A percentile compares a stretch with the other conserved stretches of the same genome.
phyloP scores from a whole-genome alignment of 2,329 filamentous ascomycete genomes.

The Pseudocercospora musae region DNA sequence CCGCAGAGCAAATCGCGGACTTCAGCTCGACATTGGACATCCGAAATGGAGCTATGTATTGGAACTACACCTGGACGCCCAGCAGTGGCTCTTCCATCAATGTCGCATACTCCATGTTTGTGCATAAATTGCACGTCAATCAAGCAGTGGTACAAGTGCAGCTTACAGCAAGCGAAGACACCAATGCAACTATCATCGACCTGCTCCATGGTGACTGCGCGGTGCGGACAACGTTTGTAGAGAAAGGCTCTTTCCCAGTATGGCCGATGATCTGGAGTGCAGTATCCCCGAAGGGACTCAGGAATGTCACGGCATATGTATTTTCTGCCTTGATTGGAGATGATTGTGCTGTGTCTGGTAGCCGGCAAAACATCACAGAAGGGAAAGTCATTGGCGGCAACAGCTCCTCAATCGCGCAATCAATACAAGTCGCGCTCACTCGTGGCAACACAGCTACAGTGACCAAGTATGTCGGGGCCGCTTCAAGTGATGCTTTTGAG shows the following conservation, averaged over 20 bases:
- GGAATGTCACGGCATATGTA: slow-evolving; percentile 61
- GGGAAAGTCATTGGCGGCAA: slow-evolving; percentile 54
- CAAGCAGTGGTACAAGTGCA: slow-evolving; percentile 59
- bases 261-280: slow-evolving; percentile 59
- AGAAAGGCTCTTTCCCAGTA: slow-evolving; percentile 54
- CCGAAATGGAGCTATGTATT: slow-evolving; percentile 59
- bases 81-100: slow-evolving; percentile 49
- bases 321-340: slow-evolving; percentile 50
- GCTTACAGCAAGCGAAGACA: slow-evolving; percentile 53
- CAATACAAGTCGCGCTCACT: slow-evolving; percentile 52
- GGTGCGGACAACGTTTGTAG: slow-evolving; percentile 59
- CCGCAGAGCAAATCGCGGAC: slow-evolving; percentile 56
- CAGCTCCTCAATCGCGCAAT: slow-evolving; percentile 63
- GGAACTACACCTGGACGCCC: slow-evolving; percentile 66
- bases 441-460: slow-evolving; percentile 55
- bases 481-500: slow-evolving; percentile 65
- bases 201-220: slow-evolving; percentile 66
- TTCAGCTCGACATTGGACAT: slow-evolving; percentile 63
- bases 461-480: slow-evolving; percentile 65
- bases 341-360: slow-evolving; percentile 38
- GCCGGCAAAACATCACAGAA: slow-evolving; percentile 44
- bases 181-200: slow-evolving; percentile 61
- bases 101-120: slow-evolving; percentile 64
- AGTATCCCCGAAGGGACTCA: slow-evolving; percentile 60
- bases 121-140: slow-evolving; percentile 61